Conservation (phyloP, 129 eudicot genomes). For the Flaveria sonorensis region DNA sequence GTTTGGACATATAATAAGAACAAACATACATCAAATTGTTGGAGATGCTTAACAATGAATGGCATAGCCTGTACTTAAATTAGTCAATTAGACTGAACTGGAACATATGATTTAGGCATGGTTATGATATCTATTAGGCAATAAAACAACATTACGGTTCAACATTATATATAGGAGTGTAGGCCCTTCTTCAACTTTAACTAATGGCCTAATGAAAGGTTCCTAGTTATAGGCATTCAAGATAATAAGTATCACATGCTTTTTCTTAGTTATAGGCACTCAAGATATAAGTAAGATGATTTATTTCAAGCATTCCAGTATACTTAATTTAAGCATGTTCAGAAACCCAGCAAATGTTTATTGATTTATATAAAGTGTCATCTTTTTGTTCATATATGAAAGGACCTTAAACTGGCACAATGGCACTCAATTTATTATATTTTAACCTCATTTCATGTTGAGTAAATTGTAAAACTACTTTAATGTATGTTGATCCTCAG, state of each 20-base stretch:
- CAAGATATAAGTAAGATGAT: constrained; percentile 2
- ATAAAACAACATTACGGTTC: not conserved
- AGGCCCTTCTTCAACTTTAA: constrained; percentile 12
- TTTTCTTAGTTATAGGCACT: not conserved
- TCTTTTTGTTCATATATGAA: constrained; percentile 14
- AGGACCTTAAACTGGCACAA: constrained; percentile 17
- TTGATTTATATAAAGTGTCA: not conserved
- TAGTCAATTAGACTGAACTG: constrained; percentile 12
- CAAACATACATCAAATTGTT: constrained; percentile 17
- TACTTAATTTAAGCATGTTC: constrained; percentile 3
- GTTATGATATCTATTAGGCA: constrained; percentile 10
- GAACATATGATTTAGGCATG: constrained; percentile 17
- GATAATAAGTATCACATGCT: not conserved
- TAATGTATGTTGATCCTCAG: not conserved
- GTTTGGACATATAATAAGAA: constrained; percentile 2
- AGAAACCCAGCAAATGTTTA: not conserved
- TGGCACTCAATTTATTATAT: not conserved
- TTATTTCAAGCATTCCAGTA: not conserved
- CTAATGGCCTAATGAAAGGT: constrained; percentile 9
- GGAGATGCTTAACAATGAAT: constrained; percentile 6
- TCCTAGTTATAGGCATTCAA: not conserved
- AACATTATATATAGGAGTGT: not conserved
- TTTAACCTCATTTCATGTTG: not conserved
- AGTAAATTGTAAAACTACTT: not conserved
- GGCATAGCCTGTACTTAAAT: not conserved